These are phyloP conservation scores for Penicillium occitanis DNA, from an alignment of 2,329 filamentous ascomycete genomes.

Conservation along the genomic window DNA sequence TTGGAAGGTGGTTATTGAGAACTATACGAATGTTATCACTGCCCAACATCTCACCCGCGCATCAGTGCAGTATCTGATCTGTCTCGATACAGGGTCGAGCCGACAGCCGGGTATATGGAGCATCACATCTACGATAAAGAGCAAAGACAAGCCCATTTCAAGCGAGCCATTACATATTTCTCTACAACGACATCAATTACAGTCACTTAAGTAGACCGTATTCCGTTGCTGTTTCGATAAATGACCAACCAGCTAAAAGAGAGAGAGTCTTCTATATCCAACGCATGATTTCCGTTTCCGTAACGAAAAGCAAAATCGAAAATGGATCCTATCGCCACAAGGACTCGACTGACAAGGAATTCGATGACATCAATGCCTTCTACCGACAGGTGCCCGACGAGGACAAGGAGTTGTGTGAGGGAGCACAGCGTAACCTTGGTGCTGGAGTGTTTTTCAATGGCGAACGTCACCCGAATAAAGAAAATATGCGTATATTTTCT, in stretches of 20 bases:
- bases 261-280: conserved; percentile 62
- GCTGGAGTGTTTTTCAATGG: conserved; percentile 61
- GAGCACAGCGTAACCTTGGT: conserved; percentile 60
- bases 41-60: conserved; percentile 27
- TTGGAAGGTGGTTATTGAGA: conserved; percentile 63
- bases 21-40: conserved; percentile 55
- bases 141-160: conserved; percentile 50
- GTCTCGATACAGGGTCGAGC: conserved; percentile 53
- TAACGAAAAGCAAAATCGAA: conserved; percentile 55
- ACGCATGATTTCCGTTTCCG: conserved; percentile 57
- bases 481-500: conserved; percentile 44
- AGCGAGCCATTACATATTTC: conserved; percentile 35
- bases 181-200: conserved; percentile 39
- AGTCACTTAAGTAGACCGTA: conserved; percentile 29
- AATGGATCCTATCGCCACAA: conserved; percentile 66
- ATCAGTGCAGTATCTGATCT: conserved; percentile 50
- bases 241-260: background rate
- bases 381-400: conserved; percentile 66
- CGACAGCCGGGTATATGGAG: conserved; percentile 50
- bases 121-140: conserved; percentile 51
- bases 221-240: background rate
- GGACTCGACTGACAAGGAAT: conserved; percentile 57
- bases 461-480: conserved; percentile 59
- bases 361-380: conserved; percentile 56
- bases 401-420: conserved; percentile 61